Evolutionary conservation across 768 basidiomycete genomes (phyloP), one percentile per base, ranked within the genome.

Genomic region (Tephrocybe rancida): DNA sequence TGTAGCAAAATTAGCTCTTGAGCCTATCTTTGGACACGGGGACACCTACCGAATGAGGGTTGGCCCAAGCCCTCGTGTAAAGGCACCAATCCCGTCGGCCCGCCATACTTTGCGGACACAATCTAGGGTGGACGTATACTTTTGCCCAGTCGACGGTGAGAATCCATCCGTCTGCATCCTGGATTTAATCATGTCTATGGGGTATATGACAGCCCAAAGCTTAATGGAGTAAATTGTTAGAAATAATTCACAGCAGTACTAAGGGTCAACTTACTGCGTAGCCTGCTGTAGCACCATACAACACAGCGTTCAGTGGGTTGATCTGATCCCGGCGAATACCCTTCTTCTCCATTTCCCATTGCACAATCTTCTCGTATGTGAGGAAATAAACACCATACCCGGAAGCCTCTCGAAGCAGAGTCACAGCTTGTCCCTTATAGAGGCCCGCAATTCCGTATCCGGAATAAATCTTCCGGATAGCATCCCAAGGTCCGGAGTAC

Each of bases 151-250:
- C 14, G 85, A 75, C 3, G 84, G 71, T 10, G 83, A 78, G 68
- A 95, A 94, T 0, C 87, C 90, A 64, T 98, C 96, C 0, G 95
- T 97, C 72, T 98, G 96, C 80, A 98, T 90, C 48, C 94, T 85
- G 24, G 92, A 93, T 67, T 98, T 98, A 65, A 98, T 85, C 82
- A 97, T 92, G 70, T 97, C 95, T 69, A 95, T 88, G 14, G 94
- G 95, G 75, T 96, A 96, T 74, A 94, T 95, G 9, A 92, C 75
- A n/a, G 83, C 87, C 92, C 92, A 94, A 25, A 94, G 77, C 90
- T 92, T 53, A 48, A 35, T 58, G 26, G n/a, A n/a, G n/a, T n/a
- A n/a, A n/a, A 44, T 41, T 42, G 57, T 50, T 35, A 66, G 21
- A 59, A 51, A 54, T 11, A 43, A 37, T 39, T 51, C 16, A 30